Percentiles rank a stretch among this genome's conserved stretches.
Conservation (phyloP, 2,329 filamentous ascomycete species). For the Ampelomyces quisqualis region DNA sequence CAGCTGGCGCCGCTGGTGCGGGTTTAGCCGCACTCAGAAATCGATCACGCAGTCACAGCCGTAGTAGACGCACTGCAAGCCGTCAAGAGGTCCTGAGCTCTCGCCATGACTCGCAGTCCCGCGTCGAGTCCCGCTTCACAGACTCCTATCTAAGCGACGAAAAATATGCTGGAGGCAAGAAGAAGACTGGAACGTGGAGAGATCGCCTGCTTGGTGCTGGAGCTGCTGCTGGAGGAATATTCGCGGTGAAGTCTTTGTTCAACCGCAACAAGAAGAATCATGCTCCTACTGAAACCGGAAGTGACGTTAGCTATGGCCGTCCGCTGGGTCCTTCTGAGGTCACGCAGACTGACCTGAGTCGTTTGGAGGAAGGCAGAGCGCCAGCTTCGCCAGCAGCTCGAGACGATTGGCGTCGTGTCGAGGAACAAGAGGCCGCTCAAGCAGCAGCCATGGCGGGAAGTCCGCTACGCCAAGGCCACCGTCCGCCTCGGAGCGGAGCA, state of each 20-base stretch:
- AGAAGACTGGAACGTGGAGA: conserved; percentile 45
- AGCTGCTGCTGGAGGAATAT: conserved; percentile 46
- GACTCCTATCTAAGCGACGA: conserved; percentile 46
- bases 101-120: conserved; percentile 34
- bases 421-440: conserved; percentile 43
- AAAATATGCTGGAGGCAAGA: conserved; percentile 43
- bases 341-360: conserved; percentile 51
- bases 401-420: conserved; percentile 40
- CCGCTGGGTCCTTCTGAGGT: conserved; percentile 53
- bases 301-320: conserved; percentile 55
- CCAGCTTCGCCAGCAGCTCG: conserved; percentile 48
- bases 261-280: conserved; percentile 50
- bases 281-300: conserved; percentile 50
- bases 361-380: conserved; percentile 57
- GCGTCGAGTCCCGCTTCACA: conserved; percentile 28
- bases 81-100: conserved; percentile 40
- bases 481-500: conserved; percentile 37
- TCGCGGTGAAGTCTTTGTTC: conserved; percentile 58
- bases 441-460: conserved; percentile 50
- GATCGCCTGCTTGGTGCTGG: conserved; percentile 50
- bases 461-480: conserved; percentile 41
- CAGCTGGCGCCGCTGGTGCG: conserved; percentile 58
- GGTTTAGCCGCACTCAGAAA: conserved; percentile 57
- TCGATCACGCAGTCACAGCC: conserved; percentile 46
- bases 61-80: conserved; percentile 26